phyloP scores from a whole-genome alignment of 208 protist genomes.

The Leishmania mexicana region DNA sequence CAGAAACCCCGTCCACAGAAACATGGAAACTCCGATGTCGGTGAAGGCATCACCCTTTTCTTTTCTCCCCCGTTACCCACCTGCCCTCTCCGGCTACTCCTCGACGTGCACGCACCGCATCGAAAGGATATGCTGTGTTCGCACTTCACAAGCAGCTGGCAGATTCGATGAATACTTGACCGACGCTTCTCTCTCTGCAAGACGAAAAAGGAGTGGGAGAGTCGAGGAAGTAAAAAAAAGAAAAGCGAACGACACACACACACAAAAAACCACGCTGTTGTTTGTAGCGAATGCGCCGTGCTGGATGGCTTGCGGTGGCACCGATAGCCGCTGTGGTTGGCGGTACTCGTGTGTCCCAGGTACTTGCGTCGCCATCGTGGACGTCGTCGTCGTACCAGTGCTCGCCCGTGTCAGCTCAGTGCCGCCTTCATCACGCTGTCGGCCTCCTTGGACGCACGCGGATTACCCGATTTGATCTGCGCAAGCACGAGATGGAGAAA shows the following conservation, averaged over 20 bases:
- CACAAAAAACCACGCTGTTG: neutral
- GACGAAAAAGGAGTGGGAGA: too few species aligned
- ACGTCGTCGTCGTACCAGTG: neutral
- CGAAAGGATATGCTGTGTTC: neutral
- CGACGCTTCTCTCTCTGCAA: neutral
- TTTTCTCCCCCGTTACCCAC: neutral
- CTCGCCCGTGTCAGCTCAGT: neutral
- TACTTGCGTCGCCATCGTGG: neutral
- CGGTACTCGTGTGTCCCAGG: neutral
- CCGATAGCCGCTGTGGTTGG: too few species aligned
- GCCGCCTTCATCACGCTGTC: conserved; percentile 3
- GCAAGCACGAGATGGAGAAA: conserved; percentile 79
- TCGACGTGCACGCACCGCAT: neutral
- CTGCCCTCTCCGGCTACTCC: neutral
- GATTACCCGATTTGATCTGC: conserved; percentile 67
- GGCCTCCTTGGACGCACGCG: conserved; percentile 16
- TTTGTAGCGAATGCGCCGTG: neutral
- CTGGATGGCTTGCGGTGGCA: neutral
- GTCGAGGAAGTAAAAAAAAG: neutral
- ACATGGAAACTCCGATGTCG: neutral
- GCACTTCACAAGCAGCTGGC: neutral
- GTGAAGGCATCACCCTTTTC: neutral
- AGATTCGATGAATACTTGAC: neutral
- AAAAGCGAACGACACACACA: neutral
- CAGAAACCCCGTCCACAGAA: too few species aligned